Percentiles rank a stretch among this genome's conserved stretches.
phyloP scores from a whole-genome alignment of 164 flowering plant genomes.

The Akebia trifoliata region DNA sequence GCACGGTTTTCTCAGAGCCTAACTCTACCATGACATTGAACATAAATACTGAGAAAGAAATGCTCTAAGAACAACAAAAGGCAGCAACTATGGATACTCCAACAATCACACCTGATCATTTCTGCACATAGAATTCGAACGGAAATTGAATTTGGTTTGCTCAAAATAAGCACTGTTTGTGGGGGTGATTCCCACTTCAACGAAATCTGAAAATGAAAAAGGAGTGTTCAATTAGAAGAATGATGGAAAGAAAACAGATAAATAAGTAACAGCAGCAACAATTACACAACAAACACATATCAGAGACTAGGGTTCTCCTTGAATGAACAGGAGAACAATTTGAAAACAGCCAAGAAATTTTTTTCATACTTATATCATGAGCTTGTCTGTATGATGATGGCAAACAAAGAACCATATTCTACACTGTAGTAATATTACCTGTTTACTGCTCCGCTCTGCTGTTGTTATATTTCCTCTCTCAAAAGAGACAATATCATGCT shows the following conservation, averaged over 20 bases:
- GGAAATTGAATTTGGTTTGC: constrained; percentile 85
- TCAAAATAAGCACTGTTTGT: constrained; percentile 76
- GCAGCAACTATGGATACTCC: constrained; percentile 1
- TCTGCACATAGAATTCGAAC: constrained; percentile 73
- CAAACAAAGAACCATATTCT: constrained; percentile 4
- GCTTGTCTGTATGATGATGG: not conserved
- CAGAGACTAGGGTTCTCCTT: not conserved
- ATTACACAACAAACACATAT: not conserved
- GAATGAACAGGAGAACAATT: not conserved
- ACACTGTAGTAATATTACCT: constrained; percentile 41
- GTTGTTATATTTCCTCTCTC: constrained; percentile 95
- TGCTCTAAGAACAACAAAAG: constrained; percentile 2
- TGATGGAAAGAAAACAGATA: not conserved
- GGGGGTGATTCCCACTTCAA: constrained; percentile 91
- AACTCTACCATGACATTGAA: not conserved
- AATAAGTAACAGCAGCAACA: not conserved
- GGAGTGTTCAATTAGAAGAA: constrained; percentile 13
- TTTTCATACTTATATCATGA: not conserved
- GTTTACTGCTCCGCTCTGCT: constrained; percentile 92
- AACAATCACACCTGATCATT: constrained; percentile 70
- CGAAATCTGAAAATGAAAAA: constrained; percentile 69
- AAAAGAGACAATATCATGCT: constrained; percentile 93
- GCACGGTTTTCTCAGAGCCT: too few relatives aligned
- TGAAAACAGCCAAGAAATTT: not conserved
- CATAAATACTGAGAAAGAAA: not conserved